These are phyloP conservation scores for Huntiella abstrusa DNA, from an alignment of 2,329 filamentous ascomycete species.

Conservation along the genomic window DNA sequence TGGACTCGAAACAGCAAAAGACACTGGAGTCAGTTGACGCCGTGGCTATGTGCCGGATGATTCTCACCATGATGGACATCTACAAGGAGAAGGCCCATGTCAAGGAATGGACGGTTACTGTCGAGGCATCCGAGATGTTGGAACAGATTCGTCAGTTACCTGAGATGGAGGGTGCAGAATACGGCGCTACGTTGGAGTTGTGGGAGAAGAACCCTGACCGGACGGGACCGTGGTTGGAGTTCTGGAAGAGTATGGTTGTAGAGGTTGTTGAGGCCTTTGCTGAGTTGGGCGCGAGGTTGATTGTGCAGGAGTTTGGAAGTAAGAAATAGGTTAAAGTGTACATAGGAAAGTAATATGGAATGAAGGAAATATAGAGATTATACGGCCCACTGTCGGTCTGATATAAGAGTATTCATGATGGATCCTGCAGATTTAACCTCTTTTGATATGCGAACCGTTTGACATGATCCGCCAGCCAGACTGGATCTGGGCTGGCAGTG, in stretches of 20 bases:
- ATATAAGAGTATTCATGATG: too few species aligned
- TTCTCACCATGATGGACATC: conserved; percentile 29
- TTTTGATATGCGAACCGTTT: too few species aligned
- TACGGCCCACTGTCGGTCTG: too few species aligned
- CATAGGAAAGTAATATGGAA: too few species aligned
- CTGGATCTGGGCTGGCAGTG: too few species aligned
- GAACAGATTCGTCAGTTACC: conserved; percentile 23
- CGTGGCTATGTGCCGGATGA: conserved; percentile 32
- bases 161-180: conserved; percentile 5
- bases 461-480: too few species aligned
- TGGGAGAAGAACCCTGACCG: conserved; percentile 19
- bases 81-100: conserved; percentile 25
- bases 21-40: conserved; percentile 28
- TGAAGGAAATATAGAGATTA: too few species aligned
- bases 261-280: conserved; percentile 29
- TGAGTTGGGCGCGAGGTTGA: conserved; percentile 24
- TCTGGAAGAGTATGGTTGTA: conserved; percentile 31
- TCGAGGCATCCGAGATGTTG: conserved; percentile 27
- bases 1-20: conserved; percentile 16
- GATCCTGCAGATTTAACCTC: too few species aligned
- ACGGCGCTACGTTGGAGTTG: conserved; percentile 9
- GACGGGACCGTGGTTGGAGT: conserved; percentile 22
- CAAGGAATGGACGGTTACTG: conserved; percentile 27
- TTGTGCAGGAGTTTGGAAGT: conserved; percentile 23
- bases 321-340: background rate